Percentiles rank a stretch among this genome's conserved stretches.
These are phyloP conservation scores for Xerocomus cyaneibrunnescens DNA, from an alignment of 1,284 basidiomycete genomes.

Conservation along the genomic window DNA sequence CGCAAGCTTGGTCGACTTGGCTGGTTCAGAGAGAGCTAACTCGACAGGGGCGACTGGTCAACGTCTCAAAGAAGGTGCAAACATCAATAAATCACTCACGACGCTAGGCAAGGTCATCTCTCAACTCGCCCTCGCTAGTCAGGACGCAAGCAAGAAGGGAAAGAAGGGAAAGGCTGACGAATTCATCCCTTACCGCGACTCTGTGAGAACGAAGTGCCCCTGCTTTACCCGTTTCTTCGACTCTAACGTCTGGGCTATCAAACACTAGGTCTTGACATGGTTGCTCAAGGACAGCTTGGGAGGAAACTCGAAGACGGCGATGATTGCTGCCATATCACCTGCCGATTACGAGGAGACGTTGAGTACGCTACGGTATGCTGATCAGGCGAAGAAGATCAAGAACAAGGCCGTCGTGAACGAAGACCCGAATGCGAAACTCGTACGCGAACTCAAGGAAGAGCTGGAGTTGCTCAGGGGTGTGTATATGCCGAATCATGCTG, in stretches of 20 bases:
- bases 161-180: constrained; percentile 87
- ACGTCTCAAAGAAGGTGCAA: constrained; percentile 93
- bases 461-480: constrained; percentile 83
- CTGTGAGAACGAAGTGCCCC: constrained; percentile 48
- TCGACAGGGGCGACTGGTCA: constrained; percentile 96
- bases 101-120: constrained; percentile 98
- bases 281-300: constrained; percentile 96
- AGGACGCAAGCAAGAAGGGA: constrained; percentile 66
- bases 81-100: constrained; percentile 98
- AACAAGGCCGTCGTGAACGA: constrained; percentile 99
- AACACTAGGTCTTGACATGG: constrained; percentile 86
- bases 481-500: constrained; percentile 18
- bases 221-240: constrained; percentile 1
- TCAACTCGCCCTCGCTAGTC: constrained; percentile 79
- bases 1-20: constrained; percentile 83
- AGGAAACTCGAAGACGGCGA: constrained; percentile 92
- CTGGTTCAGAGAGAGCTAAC: constrained; percentile 96
- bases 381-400: constrained; percentile 99
- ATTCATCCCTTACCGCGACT: constrained; percentile 93
- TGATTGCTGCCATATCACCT: constrained; percentile 98
- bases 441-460: constrained; percentile 98
- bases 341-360: constrained; percentile 98
- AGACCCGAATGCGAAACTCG: constrained; percentile 98
- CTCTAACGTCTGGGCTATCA: constrained; percentile 7
- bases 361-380: constrained; percentile 93